phyloP scores from a whole-genome alignment of 2,329 filamentous ascomycete genomes.

The Plenodomus tracheiphilus region DNA sequence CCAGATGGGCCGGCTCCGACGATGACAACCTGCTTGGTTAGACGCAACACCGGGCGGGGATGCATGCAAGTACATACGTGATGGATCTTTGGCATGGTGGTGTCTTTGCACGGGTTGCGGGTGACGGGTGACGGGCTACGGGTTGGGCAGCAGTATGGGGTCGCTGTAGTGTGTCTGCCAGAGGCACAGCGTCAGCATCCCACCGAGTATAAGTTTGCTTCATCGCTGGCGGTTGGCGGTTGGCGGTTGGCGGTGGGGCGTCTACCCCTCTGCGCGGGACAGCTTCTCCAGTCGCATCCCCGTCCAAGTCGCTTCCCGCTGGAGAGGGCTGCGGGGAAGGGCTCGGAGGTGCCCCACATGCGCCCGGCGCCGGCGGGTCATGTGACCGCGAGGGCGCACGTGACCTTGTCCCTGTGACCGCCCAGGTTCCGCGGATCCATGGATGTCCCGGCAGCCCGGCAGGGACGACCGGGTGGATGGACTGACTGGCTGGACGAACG shows the following conservation, averaged over 20 bases:
- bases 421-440: no score
- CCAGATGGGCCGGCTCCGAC: constrained; percentile 40
- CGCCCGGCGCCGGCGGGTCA: constrained; percentile 9
- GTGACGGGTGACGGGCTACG: no score
- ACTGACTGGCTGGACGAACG: no score
- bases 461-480: no score
- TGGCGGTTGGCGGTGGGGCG: not conserved
- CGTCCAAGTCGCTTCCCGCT: constrained; percentile 1
- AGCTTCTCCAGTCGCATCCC: constrained; percentile 10
- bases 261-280: constrained; percentile 5
- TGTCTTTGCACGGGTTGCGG: no score
- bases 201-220: not conserved
- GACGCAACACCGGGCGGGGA: not conserved
- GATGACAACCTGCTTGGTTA: constrained; percentile 28
- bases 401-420: no score
- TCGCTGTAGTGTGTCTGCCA: not conserved
- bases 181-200: not conserved
- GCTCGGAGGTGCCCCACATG: constrained; percentile 17
- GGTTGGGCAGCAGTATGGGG: no score
- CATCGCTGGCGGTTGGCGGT: not conserved
- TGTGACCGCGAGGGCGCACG: constrained; percentile 10
- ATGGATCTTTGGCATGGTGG: constrained; percentile 35
- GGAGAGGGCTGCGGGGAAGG: constrained; percentile 19
- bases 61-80: constrained; percentile 22
- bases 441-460: no score